Evolutionary conservation across 352 stramenopile genomes (phyloP), one percentile per base, ranked within the genome.

Genomic region (Globisporangium acanthophoron): DNA sequence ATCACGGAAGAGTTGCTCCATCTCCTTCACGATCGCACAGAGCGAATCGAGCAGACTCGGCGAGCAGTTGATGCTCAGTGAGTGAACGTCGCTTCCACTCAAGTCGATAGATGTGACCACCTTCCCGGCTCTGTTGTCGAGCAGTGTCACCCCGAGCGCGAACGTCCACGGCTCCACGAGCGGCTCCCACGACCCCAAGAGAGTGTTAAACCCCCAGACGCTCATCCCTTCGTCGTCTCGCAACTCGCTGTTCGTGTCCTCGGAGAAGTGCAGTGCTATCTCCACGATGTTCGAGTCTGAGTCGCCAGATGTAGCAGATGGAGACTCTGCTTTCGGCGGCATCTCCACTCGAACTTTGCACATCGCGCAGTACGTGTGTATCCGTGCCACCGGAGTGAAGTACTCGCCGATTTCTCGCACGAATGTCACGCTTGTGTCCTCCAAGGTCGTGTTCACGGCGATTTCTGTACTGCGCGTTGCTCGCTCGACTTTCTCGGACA

Each of bases 141-240:
- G 60, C 3, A 83, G 49, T 11, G 54, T 64, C 0, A 83, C 49
- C 1, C 44, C 63, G 16, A 88, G 55, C 44, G 65, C 71, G 41
- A 90, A 94, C 44, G 80, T 87, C 78, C 80, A 93, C 2, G 85
- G 83, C 47, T 93, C 81, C 12, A 92, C 56, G 16, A 90, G 78
- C 1, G 85, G 85, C 52, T 94, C 85, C 83, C 79, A 93, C 13
- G 82, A 82, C 0, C 85, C 83, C 3, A 93, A 54, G 3, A 81
- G 61, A 7, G 77, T 74, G 58, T 93, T 92, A 39, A 94, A 93
- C 20, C 74, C 74, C 83, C 80, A 94, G 11, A 86, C 59, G 43
- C 82, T 92, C 11, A 92, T 56, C 16, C 85, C 83, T 62, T 93
- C 81, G 39, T 92, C 78, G 24, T 84, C 78, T 20, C 68, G 68